A percentile compares a stretch with the other conserved stretches of the same genome.
These are phyloP conservation scores for Pseudoperonospora humuli DNA, from an alignment of 352 stramenopile species.

Conservation along the genomic window DNA sequence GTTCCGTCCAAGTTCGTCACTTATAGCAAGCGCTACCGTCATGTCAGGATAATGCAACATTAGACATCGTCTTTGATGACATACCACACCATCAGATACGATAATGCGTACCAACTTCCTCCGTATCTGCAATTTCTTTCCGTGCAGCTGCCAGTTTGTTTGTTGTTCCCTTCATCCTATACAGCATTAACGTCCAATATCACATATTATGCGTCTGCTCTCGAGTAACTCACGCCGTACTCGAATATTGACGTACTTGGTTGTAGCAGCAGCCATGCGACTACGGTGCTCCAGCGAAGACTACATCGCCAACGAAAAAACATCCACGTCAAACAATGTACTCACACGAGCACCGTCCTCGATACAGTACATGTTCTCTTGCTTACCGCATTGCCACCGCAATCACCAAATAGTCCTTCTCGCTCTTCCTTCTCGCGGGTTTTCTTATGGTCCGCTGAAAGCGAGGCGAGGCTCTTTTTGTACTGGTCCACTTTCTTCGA, in stretches of 20 bases:
- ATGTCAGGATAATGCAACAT: background rate
- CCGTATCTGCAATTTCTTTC: constrained; percentile 77
- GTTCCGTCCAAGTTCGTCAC: constrained; percentile 74
- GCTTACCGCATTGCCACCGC: constrained; percentile 52
- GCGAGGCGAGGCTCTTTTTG: constrained; percentile 81
- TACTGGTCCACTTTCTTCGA: constrained; percentile 88
- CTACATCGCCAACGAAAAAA: constrained; percentile 17
- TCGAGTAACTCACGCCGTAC: background rate
- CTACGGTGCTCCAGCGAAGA: constrained; percentile 62
- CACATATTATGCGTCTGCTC: background rate
- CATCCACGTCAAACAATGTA: background rate
- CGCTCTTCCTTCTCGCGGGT: constrained; percentile 81
- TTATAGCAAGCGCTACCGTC: constrained; percentile 59
- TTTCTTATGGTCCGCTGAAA: constrained; percentile 72
- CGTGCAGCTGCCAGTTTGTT: constrained; percentile 70
- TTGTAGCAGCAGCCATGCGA: constrained; percentile 70
- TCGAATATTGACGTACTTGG: constrained; percentile 42
- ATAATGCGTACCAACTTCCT: constrained; percentile 64
- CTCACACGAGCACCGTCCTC: background rate
- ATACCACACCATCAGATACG: background rate
- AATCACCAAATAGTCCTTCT: constrained; percentile 76
- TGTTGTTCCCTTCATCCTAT: constrained; percentile 81
- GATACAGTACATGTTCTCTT: background rate
- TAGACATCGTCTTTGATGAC: background rate
- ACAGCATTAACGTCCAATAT: background rate